These are phyloP conservation scores for Colletotrichum tofieldiae DNA, from an alignment of 2,329 filamentous ascomycete genomes.

Conservation along the genomic window DNA sequence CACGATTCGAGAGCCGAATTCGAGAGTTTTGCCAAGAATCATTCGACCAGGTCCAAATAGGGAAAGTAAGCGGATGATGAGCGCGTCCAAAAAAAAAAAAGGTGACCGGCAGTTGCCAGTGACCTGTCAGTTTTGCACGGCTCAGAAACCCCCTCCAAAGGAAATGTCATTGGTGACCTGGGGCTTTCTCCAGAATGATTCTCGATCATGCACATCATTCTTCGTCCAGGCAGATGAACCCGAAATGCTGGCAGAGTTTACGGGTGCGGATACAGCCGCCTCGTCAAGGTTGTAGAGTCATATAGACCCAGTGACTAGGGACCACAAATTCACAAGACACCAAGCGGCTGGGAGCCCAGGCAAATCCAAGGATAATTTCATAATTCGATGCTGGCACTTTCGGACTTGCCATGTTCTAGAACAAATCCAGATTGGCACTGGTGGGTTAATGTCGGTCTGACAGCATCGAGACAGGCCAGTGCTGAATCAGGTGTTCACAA, in stretches of 20 bases:
- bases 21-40: neutral
- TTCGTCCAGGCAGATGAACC: neutral
- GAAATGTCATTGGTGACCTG: neutral
- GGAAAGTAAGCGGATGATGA: neutral
- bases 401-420: conserved; percentile 18
- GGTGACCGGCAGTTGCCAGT: neutral
- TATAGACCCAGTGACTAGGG: neutral
- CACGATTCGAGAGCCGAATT: neutral
- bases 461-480: neutral
- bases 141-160: neutral
- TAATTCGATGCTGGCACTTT: neutral
- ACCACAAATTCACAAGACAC: neutral
- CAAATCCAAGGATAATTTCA: neutral
- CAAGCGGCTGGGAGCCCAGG: neutral
- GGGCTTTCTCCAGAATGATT: neutral
- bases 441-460: neutral
- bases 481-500: neutral
- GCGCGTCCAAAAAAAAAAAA: neutral
- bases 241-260: neutral
- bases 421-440: neutral
- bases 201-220: neutral
- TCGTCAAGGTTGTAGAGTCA: neutral
- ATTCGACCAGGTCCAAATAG: neutral
- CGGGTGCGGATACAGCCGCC: conserved; percentile 2
- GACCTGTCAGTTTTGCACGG: conserved; percentile 8